These are phyloP conservation scores for Apiospora aurea DNA, from an alignment of 2,329 filamentous ascomycete genomes.

Conservation along the genomic window DNA sequence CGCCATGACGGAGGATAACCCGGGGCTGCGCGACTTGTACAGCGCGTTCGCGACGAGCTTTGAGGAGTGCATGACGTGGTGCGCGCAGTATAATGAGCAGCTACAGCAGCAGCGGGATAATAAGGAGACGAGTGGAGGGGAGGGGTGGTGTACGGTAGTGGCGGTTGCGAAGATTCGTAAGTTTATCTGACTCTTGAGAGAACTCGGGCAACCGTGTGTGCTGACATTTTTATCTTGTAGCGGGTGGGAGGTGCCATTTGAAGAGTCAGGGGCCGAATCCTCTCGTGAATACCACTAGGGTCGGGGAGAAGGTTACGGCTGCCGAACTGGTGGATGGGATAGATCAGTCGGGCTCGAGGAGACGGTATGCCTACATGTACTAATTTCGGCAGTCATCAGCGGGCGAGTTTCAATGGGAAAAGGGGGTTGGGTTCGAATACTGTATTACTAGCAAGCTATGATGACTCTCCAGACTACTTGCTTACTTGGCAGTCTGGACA, in stretches of 20 bases:
- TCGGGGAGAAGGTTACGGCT: too few species aligned
- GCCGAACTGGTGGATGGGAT: too few species aligned
- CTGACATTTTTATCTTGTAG: background rate
- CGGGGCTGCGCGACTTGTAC: conserved; percentile 35
- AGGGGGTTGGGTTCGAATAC: too few species aligned
- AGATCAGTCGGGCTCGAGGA: too few species aligned
- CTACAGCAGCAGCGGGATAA: background rate
- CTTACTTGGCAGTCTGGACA: too few species aligned
- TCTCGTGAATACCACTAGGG: background rate
- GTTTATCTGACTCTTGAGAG: background rate
- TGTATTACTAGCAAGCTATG: too few species aligned
- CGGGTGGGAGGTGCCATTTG: background rate
- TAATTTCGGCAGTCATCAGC: too few species aligned
- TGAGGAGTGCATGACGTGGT: conserved; percentile 38
- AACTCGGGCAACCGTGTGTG: background rate
- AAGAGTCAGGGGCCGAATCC: background rate
- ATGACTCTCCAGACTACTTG: too few species aligned
- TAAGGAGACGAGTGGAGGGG: background rate
- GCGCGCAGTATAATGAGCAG: conserved; percentile 36
- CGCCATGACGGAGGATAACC: conserved; percentile 25
- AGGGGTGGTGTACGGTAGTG: background rate
- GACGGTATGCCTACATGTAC: too few species aligned
- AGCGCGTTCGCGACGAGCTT: conserved; percentile 38
- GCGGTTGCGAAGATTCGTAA: background rate
- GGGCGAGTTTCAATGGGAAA: too few species aligned